Conservation (phyloP, 1,139 yeast genomes). For the Diutina mesorugosa region DNA sequence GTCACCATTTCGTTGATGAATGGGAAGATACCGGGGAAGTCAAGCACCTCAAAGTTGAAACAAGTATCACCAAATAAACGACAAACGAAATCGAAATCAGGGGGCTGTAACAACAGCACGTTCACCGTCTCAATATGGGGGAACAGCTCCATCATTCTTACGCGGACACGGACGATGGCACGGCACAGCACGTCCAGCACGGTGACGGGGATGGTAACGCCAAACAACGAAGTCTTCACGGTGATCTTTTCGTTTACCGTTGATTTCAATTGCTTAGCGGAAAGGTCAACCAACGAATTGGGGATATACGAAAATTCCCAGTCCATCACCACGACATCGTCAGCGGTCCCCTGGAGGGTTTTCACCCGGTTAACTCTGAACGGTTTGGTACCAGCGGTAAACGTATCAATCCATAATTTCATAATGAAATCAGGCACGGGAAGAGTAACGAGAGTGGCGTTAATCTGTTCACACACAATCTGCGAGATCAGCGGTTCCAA, state of each 20-base stretch:
- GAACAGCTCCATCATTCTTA: slow-evolving; percentile 80
- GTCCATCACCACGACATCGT: slow-evolving; percentile 93
- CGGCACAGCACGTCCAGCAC: slow-evolving; percentile 51
- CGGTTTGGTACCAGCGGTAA: slow-evolving; percentile 90
- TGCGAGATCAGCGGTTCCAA: slow-evolving; percentile 86
- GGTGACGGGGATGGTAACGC: slow-evolving; percentile 49
- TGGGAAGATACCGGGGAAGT: slow-evolving; percentile 75
- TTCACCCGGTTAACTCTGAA: slow-evolving; percentile 85
- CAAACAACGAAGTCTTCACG: slow-evolving; percentile 55
- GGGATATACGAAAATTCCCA: slow-evolving; percentile 89
- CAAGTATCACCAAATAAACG: slow-evolving; percentile 65
- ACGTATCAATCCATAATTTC: slow-evolving; percentile 71
- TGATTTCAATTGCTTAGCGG: slow-evolving; percentile 73
- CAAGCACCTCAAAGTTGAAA: slow-evolving; percentile 77
- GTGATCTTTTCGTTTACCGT: slow-evolving; percentile 72
- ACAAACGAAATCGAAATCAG: slow-evolving; percentile 72
- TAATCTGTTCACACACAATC: slow-evolving; percentile 73
- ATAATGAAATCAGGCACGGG: slow-evolving; percentile 78
- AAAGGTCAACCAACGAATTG: slow-evolving; percentile 73
- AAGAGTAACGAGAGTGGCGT: slow-evolving; percentile 65
- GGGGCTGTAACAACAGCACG: slow-evolving; percentile 73
- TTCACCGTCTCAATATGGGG: slow-evolving; percentile 91
- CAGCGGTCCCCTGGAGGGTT: slow-evolving; percentile 75
- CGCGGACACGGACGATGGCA: slow-evolving; percentile 63
- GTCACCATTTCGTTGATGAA: slow-evolving; percentile 75